Evolutionary conservation across 768 basidiomycete species (phyloP), one percentile per base, ranked within the genome.

Genomic region (Suillus brevipes): DNA sequence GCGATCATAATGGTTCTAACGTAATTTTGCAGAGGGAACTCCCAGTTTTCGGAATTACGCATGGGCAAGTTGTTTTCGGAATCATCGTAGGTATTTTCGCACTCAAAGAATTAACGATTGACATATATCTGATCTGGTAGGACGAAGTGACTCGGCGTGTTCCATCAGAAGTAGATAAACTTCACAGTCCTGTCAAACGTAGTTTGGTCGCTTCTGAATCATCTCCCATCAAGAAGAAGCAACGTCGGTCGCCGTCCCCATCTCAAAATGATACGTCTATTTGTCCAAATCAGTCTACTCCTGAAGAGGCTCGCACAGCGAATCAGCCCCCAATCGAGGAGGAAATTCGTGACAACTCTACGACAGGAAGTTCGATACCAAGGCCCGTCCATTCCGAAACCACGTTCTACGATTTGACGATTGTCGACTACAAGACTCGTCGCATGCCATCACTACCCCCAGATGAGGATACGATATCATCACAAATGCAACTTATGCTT

Each of bases 41-140:
- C 61, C 92, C 92, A 4, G 89, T 96, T 2, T 92, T 95, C 67
- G 91, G 91, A 0, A 81, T 92, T 63, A 74, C 94, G 5, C 82
- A 90, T 31, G 84, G 77, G 31, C 79, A 88, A 62, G 77, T 90
- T 25, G 82, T 96, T 18, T 73, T 86, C 31, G 95, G 95, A 1
- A 79, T 94, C 38, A 91, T 96, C 49, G 95, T 91, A 73, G 65
- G 83, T 66, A 53, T 40, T 40, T 47, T 18, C 49, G 8, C 25
- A 40, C 25, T 5, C 18, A 40, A 5, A 36, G 23, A 45, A 1
- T 10, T 6, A 28, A 28, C 10, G 28, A 2, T 13, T 49, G 9
- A 52, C 6, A 9, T 31, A 20, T 28, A 8, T n/a, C 45, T 72
- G 43, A 73, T 60, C n/a, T 14, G 14, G 43, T 67, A 88, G 88